Evolutionary conservation across 768 basidiomycete species (phyloP).

Genomic region (Multifurca ochricompacta): DNA sequence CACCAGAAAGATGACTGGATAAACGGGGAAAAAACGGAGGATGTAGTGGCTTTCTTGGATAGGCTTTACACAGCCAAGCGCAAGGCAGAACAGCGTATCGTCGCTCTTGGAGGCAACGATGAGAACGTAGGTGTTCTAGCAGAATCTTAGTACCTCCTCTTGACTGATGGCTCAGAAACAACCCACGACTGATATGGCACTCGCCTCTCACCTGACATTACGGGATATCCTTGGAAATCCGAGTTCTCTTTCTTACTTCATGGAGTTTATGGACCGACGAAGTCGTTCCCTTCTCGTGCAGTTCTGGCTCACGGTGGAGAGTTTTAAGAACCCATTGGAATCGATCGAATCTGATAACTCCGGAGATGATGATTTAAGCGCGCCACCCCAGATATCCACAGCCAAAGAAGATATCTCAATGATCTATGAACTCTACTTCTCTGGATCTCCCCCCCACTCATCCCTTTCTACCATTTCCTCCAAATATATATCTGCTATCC

Average conservation of each 20-base stretch:
- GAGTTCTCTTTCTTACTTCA: slow-evolving; percentile 87
- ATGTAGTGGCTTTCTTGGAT: slow-evolving; percentile 80
- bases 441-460: slow-evolving; percentile 46
- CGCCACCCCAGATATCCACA: slow-evolving; percentile 45
- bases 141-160: not conserved
- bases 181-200: slow-evolving; percentile 30
- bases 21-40: slow-evolving; percentile 76
- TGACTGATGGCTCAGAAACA: slow-evolving; percentile 29
- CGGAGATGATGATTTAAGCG: slow-evolving; percentile 56
- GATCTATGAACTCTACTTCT: slow-evolving; percentile 85
- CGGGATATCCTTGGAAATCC: slow-evolving; percentile 84
- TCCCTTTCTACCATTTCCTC: slow-evolving; percentile 56
- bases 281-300: slow-evolving; percentile 81
- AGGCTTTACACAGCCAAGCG: slow-evolving; percentile 84
- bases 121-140: slow-evolving; percentile 41
- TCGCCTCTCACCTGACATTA: slow-evolving; percentile 48
- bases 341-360: slow-evolving; percentile 50
- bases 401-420: slow-evolving; percentile 82
- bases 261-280: slow-evolving; percentile 97
- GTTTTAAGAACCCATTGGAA: slow-evolving; percentile 95
- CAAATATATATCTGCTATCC: slow-evolving; percentile 65
- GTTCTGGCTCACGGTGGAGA: slow-evolving; percentile 96
- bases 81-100: slow-evolving; percentile 80
- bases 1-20: slow-evolving; percentile 89
- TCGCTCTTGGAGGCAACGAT: slow-evolving; percentile 63